These are phyloP conservation scores for Blumeria graminis DNA, from an alignment of 2,329 filamentous ascomycete genomes.

Conservation along the genomic window DNA sequence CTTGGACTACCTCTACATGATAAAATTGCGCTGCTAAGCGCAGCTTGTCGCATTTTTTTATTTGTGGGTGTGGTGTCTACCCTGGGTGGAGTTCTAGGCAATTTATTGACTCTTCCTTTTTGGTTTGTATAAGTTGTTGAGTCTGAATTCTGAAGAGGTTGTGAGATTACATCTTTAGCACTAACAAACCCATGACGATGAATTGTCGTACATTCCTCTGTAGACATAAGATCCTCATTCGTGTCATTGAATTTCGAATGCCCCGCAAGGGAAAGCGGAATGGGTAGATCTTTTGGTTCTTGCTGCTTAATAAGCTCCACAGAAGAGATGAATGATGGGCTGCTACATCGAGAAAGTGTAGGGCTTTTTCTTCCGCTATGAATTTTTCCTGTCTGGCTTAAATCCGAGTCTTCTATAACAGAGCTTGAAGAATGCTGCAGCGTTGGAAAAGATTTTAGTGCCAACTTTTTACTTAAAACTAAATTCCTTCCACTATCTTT, in stretches of 20 bases:
- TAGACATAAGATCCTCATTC: conserved; percentile 4
- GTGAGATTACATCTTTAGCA: conserved; percentile 7
- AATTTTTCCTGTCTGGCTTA: neutral
- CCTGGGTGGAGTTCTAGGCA: conserved; percentile 9
- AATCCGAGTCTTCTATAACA: conserved; percentile 1
- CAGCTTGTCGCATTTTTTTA: conserved; percentile 7
- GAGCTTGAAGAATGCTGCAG: conserved; percentile 6
- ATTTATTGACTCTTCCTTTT: conserved; percentile 6
- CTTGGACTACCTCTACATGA: neutral
- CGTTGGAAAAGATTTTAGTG: conserved; percentile 2
- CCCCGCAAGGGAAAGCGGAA: neutral
- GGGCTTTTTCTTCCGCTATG: neutral
- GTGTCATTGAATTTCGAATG: neutral
- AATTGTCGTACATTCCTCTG: conserved; percentile 1
- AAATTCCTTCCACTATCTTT: neutral
- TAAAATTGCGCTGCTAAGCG: neutral
- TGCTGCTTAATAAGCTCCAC: neutral
- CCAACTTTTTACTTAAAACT: neutral
- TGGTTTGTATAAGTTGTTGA: neutral
- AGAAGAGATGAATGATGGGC: neutral
- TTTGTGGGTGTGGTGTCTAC: neutral
- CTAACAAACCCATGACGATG: conserved; percentile 10
- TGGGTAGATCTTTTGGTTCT: too few species aligned
- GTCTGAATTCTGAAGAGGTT: neutral
- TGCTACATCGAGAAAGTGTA: neutral